Percentiles rank a stretch among this genome's conserved stretches.
Evolutionary conservation across 2,329 filamentous ascomycete species (phyloP).

Genomic region (Botrytis cinerea): DNA sequence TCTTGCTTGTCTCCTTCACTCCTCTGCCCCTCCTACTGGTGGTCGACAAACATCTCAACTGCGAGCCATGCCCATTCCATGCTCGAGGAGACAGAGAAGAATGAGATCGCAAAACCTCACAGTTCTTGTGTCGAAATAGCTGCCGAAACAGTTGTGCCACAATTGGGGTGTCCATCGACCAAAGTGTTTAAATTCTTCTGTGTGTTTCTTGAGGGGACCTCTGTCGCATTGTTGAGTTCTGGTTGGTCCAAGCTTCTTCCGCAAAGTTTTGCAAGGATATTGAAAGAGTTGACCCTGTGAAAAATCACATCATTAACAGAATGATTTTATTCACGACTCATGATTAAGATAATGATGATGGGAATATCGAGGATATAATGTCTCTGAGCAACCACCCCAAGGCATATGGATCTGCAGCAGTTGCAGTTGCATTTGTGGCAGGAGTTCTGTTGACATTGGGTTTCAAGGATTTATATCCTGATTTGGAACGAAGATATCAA

Average conservation of each 20-base stretch:
- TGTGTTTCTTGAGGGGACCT: conserved; percentile 27
- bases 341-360: conserved; percentile 23
- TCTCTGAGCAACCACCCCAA: conserved; percentile 62
- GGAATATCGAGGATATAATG: conserved; percentile 47
- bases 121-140: conserved; percentile 75
- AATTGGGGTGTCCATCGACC: conserved; percentile 72
- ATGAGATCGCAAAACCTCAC: conserved; percentile 54
- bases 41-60: conserved; percentile 40
- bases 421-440: conserved; percentile 72
- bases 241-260: conserved; percentile 45
- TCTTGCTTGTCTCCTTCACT: conserved; percentile 39
- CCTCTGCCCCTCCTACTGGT: conserved; percentile 28
- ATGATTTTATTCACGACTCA: conserved; percentile 4
- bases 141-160: conserved; percentile 79
- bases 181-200: conserved; percentile 30
- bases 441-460: conserved; percentile 75
- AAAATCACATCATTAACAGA: conserved; percentile 18
- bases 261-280: conserved; percentile 20
- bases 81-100: conserved; percentile 35
- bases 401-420: conserved; percentile 64
- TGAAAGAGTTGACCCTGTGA: background rate
- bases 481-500: conserved; percentile 67
- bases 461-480: conserved; percentile 78
- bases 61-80: conserved; percentile 45
- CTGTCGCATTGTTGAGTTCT: conserved; percentile 26